Evolutionary conservation across 345 rosid genomes (phyloP).

Genomic region (Acer yangbiense): DNA sequence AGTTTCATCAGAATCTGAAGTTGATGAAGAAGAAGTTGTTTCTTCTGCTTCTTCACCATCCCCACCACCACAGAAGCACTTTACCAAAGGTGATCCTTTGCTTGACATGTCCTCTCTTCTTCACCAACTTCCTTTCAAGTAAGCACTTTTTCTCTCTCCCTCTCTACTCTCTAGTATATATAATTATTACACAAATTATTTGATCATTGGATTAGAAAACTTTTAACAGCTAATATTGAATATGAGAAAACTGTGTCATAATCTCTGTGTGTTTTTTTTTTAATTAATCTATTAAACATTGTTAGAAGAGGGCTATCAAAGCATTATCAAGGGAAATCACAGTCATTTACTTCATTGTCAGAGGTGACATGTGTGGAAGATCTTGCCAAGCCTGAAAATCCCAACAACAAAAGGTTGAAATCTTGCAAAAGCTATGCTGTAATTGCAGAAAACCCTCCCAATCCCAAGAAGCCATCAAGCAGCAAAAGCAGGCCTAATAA

Average conservation of each 20-base stretch:
- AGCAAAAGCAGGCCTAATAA: background rate
- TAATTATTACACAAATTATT: background rate
- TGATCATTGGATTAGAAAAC: background rate
- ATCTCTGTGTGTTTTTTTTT: too few relatives aligned
- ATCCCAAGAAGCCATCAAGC: background rate
- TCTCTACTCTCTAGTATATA: too few relatives aligned
- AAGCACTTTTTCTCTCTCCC: background rate
- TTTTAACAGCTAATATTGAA: background rate
- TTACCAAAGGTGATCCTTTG: conserved; percentile 5
- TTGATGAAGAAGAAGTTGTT: background rate
- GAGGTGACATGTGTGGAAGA: conserved; percentile 31
- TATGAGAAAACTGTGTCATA: too few relatives aligned
- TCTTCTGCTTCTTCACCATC: conserved; percentile 1
- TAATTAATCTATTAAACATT: too few relatives aligned
- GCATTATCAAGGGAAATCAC: conserved; percentile 48
- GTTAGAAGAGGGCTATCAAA: conserved; percentile 43
- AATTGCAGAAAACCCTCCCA: background rate
- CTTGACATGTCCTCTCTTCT: conserved; percentile 11
- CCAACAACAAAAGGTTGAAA: conserved; percentile 38
- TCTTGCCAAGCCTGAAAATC: conserved; percentile 43
- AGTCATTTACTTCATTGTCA: conserved; percentile 37
- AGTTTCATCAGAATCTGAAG: background rate
- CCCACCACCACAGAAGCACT: background rate
- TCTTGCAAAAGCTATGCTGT: background rate
- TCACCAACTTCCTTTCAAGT: conserved; percentile 13